Base-by-base conservation (phyloP, 208 protist species). In the Kentomonas sorsogonicus region DNA sequence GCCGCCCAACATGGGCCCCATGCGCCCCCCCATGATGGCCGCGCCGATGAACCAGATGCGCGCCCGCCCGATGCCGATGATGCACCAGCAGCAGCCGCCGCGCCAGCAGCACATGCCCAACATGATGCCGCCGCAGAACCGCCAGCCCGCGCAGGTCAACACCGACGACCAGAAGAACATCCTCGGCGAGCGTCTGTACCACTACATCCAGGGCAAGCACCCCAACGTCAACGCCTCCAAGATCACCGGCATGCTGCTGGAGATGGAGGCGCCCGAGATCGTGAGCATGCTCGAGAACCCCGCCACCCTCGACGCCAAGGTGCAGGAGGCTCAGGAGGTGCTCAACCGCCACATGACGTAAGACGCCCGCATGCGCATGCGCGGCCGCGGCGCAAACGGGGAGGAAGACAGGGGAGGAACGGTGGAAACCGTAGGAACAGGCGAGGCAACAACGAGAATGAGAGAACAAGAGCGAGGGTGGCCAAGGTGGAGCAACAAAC, bases 171-270 rank as follows among this genome's bases (percentile, higher is more conserved):
- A 97, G 79, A 97, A 97, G 84, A 95, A 97, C 71, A 67, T 97
- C 16, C 87, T 99, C 36, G 97, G 97, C 54, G 96, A 98, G 80
- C 86, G 89, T 25, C 86, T 99, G 34, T 99, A 97, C 90, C 89
- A 79, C 72, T 87, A 97, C 69, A 97, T 98, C 66, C 81, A 94
- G 45, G 55, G 54, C 48, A 66, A 63, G 52, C 82, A 98, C 71
- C 82, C 83, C 0, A 74, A 86, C 29, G 70, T 91, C 15, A n/a
- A n/a, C n/a, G 96, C 96, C 23, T 91, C 95, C 62, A 99, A 99
- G 91, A 98, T 99, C 79, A 99, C 98, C 39, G 98, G 98, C 76
- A 99, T 99, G 98, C 81, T 99, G 10, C 85, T 99, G 25, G 98
- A 99, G 77, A 97, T 98, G 84, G 94, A 98, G 64, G 95, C 91